Conservation (phyloP, 139 green algal species). For the Chlamydomonas eustigma region DNA sequence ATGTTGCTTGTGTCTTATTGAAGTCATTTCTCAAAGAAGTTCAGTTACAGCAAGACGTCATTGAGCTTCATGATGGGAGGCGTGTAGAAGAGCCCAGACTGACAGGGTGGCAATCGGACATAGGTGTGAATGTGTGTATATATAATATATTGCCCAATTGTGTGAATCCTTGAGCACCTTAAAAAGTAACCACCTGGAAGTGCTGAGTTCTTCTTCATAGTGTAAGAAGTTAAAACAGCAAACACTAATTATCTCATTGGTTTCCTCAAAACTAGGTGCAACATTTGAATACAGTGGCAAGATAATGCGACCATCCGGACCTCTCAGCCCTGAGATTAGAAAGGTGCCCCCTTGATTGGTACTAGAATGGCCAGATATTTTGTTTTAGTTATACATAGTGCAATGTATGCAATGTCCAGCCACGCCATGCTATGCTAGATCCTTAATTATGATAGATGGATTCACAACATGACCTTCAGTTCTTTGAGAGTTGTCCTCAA, state of each 20-base stretch:
- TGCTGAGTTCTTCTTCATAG: not conserved
- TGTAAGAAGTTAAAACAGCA: too few relatives aligned
- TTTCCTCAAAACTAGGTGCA: slow-evolving; percentile 29
- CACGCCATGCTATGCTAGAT: too few relatives aligned
- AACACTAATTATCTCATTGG: not conserved
- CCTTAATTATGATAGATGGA: too few relatives aligned
- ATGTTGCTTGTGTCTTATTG: too few relatives aligned
- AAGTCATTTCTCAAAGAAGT: too few relatives aligned
- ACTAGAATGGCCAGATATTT: not conserved
- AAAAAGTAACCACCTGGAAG: not conserved
- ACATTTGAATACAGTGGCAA: slow-evolving; percentile 47
- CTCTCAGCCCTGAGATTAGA: not conserved
- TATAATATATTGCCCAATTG: not conserved
- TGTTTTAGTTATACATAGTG: not conserved
- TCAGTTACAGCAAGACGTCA: too few relatives aligned
- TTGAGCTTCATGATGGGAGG: too few relatives aligned
- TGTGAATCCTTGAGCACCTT: not conserved
- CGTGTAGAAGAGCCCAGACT: slow-evolving; percentile 27
- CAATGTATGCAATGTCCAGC: not conserved
- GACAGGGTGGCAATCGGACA: slow-evolving; percentile 45
- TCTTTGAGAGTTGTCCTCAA: not conserved
- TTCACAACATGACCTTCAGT: not conserved
- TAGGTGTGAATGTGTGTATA: slow-evolving; percentile 18
- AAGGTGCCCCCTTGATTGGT: not conserved
- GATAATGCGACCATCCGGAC: slow-evolving; percentile 29